Percentiles rank a stretch among this genome's conserved stretches.
These are phyloP conservation scores for Deinandra increscens DNA, from an alignment of 129 eudicot genomes.

Conservation along the genomic window DNA sequence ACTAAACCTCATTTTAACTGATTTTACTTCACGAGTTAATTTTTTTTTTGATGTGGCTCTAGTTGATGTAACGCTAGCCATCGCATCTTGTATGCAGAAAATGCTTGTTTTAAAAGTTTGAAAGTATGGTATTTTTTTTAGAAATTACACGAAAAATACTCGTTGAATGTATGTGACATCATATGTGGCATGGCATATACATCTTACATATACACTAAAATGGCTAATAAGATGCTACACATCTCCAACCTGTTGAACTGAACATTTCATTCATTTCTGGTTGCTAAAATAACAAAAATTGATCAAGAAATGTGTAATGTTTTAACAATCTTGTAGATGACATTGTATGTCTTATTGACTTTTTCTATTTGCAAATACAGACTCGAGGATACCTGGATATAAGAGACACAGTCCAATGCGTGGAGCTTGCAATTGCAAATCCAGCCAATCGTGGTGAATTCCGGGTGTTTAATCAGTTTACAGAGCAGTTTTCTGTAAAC, in stretches of 20 bases:
- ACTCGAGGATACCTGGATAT: slow-evolving; percentile 96
- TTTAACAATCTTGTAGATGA: background rate
- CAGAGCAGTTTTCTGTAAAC: slow-evolving; percentile 93
- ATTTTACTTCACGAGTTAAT: background rate
- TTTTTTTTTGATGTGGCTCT: background rate
- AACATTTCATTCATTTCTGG: background rate
- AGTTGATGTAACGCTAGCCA: background rate
- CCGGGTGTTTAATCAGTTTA: slow-evolving; percentile 91
- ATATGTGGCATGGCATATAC: background rate
- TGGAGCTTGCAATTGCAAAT: slow-evolving; percentile 91
- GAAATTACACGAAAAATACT: background rate
- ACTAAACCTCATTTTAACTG: background rate
- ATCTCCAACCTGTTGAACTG: background rate
- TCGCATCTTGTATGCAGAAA: background rate
- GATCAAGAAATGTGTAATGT: background rate
- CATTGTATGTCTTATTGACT: slow-evolving; percentile 10
- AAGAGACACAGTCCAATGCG: slow-evolving; percentile 92
- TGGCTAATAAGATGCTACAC: background rate
- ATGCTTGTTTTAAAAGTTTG: background rate
- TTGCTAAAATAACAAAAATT: background rate
- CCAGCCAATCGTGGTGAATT: slow-evolving; percentile 96
- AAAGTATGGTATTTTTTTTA: background rate
- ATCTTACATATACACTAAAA: background rate
- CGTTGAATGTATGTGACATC: background rate
- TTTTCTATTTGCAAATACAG: slow-evolving; percentile 37